Evolutionary conservation across 1,284 basidiomycete genomes (phyloP).

Genomic region (Ustilago nuda): DNA sequence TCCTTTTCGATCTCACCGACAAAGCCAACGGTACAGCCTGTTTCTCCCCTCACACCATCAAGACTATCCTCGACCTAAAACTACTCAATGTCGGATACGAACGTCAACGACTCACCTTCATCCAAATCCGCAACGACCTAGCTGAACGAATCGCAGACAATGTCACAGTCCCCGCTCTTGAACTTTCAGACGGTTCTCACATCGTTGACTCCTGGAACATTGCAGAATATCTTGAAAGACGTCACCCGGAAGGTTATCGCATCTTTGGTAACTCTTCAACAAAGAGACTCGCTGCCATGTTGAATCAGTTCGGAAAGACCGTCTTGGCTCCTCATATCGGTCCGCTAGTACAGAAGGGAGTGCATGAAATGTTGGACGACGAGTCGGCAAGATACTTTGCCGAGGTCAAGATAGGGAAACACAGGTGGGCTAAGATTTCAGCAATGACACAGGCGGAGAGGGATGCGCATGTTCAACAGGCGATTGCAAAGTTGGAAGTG

Average conservation of each 20-base stretch:
- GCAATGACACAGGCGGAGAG: slow-evolving; percentile 23
- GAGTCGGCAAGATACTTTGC: slow-evolving; percentile 55
- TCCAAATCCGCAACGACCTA: slow-evolving; percentile 57
- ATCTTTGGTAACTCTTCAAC: slow-evolving; percentile 48
- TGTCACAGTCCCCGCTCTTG: slow-evolving; percentile 58
- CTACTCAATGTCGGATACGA: slow-evolving; percentile 58
- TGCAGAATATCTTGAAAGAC: slow-evolving; percentile 52
- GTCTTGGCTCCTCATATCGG: slow-evolving; percentile 45
- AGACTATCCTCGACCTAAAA: slow-evolving; percentile 58
- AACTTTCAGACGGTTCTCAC: slow-evolving; percentile 53
- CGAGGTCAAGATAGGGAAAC: slow-evolving; percentile 52
- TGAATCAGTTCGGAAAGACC: slow-evolving; percentile 51
- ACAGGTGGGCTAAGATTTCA: slow-evolving; percentile 36
- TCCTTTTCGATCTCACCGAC: slow-evolving; percentile 59
- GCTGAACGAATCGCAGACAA: slow-evolving; percentile 44
- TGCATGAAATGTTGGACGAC: slow-evolving; percentile 47
- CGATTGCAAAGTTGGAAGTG: slow-evolving; percentile 38
- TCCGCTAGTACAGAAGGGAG: slow-evolving; percentile 34
- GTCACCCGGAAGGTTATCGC: slow-evolving; percentile 35
- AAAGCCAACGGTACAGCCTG: slow-evolving; percentile 23
- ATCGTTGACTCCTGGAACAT: slow-evolving; percentile 60
- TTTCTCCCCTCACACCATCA: slow-evolving; percentile 58
- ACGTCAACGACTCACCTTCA: slow-evolving; percentile 56
- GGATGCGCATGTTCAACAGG: slow-evolving; percentile 30
- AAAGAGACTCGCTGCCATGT: slow-evolving; percentile 49